A percentile compares a stretch with the other conserved stretches of the same genome.
These are phyloP conservation scores for Solanum bulbocastanum DNA, from an alignment of 257 asterid genomes.

Conservation along the genomic window DNA sequence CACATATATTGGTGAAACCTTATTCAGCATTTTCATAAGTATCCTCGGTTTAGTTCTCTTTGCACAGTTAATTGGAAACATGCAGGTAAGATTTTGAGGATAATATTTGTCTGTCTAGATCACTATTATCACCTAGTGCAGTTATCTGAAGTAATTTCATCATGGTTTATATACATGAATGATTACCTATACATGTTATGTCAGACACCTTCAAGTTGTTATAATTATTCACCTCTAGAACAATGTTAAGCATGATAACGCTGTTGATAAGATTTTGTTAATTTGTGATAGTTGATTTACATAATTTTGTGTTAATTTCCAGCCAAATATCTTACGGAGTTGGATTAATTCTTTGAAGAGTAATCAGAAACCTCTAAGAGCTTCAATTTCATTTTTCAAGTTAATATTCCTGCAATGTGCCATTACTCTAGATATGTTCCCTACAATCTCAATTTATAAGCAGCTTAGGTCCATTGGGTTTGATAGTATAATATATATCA, in stretches of 20 bases:
- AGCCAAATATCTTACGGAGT: neutral
- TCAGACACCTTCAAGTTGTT: neutral
- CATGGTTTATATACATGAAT: neutral
- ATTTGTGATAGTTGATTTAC: neutral
- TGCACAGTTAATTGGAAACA: constrained; percentile 85
- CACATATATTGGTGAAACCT: constrained; percentile 83
- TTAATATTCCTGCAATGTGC: neutral
- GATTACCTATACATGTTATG: neutral
- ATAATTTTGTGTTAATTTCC: neutral
- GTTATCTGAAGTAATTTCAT: neutral
- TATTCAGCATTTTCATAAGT: constrained; percentile 56
- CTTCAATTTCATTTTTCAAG: neutral
- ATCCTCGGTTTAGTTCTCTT: constrained; percentile 73
- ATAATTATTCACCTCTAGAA: neutral
- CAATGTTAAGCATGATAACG: neutral
- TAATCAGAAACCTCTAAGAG: neutral
- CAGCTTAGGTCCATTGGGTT: neutral
- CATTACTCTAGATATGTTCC: neutral
- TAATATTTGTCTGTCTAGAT: neutral
- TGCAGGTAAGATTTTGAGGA: constrained; percentile 53
- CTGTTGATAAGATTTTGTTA: neutral
- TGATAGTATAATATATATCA: neutral
- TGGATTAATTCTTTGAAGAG: neutral
- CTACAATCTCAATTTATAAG: neutral
- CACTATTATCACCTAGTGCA: neutral